Base-by-base conservation (phyloP, 345 rosid genomes). In the Populus pruinosa region DNA sequence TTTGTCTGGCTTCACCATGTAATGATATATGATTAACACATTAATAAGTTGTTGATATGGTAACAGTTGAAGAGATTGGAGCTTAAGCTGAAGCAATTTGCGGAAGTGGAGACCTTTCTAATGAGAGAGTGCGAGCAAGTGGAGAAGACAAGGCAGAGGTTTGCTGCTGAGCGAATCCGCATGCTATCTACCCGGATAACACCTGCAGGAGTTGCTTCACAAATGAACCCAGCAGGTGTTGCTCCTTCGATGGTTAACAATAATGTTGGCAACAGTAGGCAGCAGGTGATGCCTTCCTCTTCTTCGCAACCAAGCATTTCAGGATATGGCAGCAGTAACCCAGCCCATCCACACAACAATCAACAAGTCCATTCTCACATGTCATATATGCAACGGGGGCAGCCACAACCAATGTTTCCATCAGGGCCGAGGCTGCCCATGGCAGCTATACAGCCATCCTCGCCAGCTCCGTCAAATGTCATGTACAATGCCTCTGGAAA, bases 111-210 rank as follows among this genome's bases (percentile, higher is more conserved):
- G 85, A 89, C 96, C 74, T 72, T 92, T 80, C 85, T 96, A 76
- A 92, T 93, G 97, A 91, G 93, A 86, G 99, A 96, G 84, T 93
- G 96, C 47, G 98, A 96, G 77, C 99, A 96, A 88, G 96, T 93
- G 70, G 98, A 96, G 84, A 93, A 91, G 88, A 72, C 92, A 1
- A 93, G 99, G 80, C 99, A 91, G 86, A 89, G 94, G 82, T 86
- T 87, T 81, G 89, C 91, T 23, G 84, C 93, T 5, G 99, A 96
- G 82, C 83, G 93, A 64, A 85, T 88, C 21, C 97, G 94, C 31
- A 76, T 92, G 74, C 71, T 87, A 49, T 88, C 96, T 41, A 56
- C 92, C 67, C 86, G 92, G 73, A 83, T 92, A 27, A 90, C 90
- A 71, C 82, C 93, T 73, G 43, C 87, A 29, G 93, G 91, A 67